Evolutionary conservation across 2,329 filamentous ascomycete genomes (phyloP).

Genomic region (Ophiostoma pallidulum): DNA sequence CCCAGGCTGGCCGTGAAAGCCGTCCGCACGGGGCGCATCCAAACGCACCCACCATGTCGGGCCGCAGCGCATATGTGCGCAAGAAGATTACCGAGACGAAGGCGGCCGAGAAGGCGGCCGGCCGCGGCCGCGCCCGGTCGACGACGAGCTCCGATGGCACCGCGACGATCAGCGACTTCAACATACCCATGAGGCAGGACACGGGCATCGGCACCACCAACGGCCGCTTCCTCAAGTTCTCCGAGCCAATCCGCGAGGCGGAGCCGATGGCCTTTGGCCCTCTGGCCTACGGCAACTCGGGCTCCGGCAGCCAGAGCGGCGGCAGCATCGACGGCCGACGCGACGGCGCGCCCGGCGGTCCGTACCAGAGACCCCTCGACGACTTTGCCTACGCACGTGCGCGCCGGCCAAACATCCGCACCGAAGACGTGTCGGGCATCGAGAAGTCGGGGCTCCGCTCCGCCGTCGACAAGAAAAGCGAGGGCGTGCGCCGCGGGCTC

Average conservation of each 20-base stretch:
- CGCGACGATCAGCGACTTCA: slow-evolving; percentile 30
- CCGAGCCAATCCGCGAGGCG: slow-evolving; percentile 28
- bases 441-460: slow-evolving; percentile 45
- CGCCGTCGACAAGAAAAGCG: slow-evolving; percentile 45
- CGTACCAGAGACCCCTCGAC: slow-evolving; percentile 26
- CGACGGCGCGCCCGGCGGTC: slow-evolving; percentile 17
- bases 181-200: slow-evolving; percentile 27
- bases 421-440: slow-evolving; percentile 43
- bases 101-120: slow-evolving; percentile 22
- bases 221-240: slow-evolving; percentile 37
- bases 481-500: slow-evolving; percentile 43
- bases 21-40: background rate
- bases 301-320: slow-evolving; percentile 30
- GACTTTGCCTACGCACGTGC: slow-evolving; percentile 36
- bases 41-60: slow-evolving; percentile 39
- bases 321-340: slow-evolving; percentile 28
- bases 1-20: background rate
- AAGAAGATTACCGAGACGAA: slow-evolving; percentile 47
- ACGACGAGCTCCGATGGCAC: slow-evolving; percentile 31
- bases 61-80: slow-evolving; percentile 48
- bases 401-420: slow-evolving; percentile 34
- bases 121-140: slow-evolving; percentile 28
- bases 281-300: slow-evolving; percentile 20
- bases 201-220: slow-evolving; percentile 35
- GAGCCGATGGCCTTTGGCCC: slow-evolving; percentile 22